phyloP scores from a whole-genome alignment of 352 stramenopile species.

The Phytophthora quininea region DNA sequence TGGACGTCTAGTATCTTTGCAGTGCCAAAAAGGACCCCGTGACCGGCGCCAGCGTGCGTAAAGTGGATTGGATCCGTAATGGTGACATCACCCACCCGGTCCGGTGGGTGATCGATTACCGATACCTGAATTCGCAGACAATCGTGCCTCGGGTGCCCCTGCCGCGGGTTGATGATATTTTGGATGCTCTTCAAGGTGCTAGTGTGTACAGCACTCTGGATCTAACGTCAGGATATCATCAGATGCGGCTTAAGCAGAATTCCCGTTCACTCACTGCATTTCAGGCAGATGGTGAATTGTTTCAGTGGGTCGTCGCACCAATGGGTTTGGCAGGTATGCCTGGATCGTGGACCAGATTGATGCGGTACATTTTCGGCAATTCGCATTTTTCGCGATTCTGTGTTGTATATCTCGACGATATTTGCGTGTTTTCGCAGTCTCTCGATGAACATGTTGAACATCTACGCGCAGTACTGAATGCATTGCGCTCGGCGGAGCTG shows the following conservation, averaged over 20 bases:
- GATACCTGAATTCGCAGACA: conserved; percentile 5
- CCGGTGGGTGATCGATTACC: conserved; percentile 14
- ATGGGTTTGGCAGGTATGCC: conserved; percentile 24
- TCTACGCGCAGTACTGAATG: not conserved
- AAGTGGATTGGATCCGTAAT: not conserved
- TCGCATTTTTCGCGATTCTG: conserved; percentile 1
- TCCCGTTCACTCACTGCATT: conserved; percentile 32
- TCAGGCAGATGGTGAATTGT: conserved; percentile 30
- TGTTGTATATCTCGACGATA: conserved; percentile 12
- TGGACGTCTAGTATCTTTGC: conserved; percentile 14
- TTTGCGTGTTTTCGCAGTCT: conserved; percentile 8
- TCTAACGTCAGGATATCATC: conserved; percentile 33
- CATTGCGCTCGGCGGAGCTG: not conserved
- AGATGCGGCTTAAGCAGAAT: conserved; percentile 20
- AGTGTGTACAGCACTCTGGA: conserved; percentile 20
- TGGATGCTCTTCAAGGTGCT: conserved; percentile 5
- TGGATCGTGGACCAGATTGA: conserved; percentile 9
- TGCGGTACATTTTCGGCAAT: conserved; percentile 10
- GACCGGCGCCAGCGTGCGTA: not conserved
- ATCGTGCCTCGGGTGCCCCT: conserved; percentile 8
- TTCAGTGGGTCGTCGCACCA: conserved; percentile 41
- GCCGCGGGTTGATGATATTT: conserved; percentile 7
- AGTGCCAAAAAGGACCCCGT: conserved; percentile 1
- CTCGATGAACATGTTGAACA: conserved; percentile 9
- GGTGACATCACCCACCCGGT: not conserved